These are phyloP conservation scores for Dictyostelium purpureum DNA, from an alignment of 78 protist genomes.

Conservation along the genomic window DNA sequence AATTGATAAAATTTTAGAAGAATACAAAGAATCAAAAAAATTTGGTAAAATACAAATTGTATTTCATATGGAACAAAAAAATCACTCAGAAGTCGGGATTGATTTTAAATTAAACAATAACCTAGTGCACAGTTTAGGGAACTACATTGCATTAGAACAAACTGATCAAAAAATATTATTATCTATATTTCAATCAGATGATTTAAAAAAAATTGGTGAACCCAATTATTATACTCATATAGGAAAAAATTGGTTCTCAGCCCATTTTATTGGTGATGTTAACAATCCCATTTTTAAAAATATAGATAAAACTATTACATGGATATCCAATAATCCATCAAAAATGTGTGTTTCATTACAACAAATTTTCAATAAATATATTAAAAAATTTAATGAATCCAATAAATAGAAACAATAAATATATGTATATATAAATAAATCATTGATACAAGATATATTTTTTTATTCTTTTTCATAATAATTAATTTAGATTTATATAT, in stretches of 20 bases:
- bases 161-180: neutral
- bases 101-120: slow-evolving; percentile 4
- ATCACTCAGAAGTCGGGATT: neutral
- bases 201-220: neutral
- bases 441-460: too few species aligned
- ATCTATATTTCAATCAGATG: neutral
- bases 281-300: neutral
- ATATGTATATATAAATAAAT: too few species aligned
- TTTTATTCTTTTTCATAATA: too few species aligned
- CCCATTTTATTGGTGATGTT: neutral
- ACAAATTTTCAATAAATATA: neutral
- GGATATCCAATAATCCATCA: neutral
- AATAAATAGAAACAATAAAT: too few species aligned
- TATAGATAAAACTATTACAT: neutral
- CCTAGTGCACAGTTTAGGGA: neutral
- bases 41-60: neutral
- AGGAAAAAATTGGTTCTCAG: neutral
- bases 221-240: neutral
- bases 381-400: neutral
- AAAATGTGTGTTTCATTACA: neutral
- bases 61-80: neutral
- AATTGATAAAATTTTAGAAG: neutral
- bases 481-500: too few species aligned
- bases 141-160: neutral
- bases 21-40: neutral